Conservation (phyloP, 768 basidiomycete genomes). For the Calocybe gangraenosa region DNA sequence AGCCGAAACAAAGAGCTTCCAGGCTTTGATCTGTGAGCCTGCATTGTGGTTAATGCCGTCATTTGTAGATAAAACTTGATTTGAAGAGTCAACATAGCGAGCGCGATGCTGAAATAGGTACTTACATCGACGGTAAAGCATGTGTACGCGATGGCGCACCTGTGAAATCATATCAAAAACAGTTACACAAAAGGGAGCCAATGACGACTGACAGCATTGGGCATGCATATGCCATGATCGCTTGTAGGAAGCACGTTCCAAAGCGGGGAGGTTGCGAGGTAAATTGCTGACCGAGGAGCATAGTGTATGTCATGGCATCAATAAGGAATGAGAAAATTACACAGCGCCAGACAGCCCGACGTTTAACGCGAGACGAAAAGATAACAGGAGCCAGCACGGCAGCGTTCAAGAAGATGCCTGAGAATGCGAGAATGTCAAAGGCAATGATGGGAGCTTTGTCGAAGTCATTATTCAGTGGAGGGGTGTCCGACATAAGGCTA, state of each 20-base stretch:
- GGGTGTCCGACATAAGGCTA: too few species aligned
- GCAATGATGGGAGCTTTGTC: background rate
- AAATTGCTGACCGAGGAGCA: background rate
- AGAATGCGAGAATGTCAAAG: conserved; percentile 1
- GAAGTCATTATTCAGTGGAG: too few species aligned
- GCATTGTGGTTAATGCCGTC: background rate
- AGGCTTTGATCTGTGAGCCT: too few species aligned
- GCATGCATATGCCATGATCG: background rate
- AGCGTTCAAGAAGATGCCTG: background rate
- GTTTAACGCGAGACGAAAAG: background rate
- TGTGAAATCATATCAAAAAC: background rate
- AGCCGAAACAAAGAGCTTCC: too few species aligned
- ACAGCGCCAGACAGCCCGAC: background rate
- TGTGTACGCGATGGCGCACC: background rate
- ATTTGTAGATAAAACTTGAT: conserved; percentile 1
- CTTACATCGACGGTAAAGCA: conserved; percentile 4
- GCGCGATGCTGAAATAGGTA: too few species aligned
- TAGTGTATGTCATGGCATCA: background rate
- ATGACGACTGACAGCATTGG: background rate
- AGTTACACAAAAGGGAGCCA: background rate
- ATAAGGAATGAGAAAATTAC: conserved; percentile 1
- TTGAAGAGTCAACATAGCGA: background rate
- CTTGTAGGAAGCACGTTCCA: conserved; percentile 4
- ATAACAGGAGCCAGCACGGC: background rate
- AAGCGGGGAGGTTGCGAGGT: background rate